phyloP scores from a whole-genome alignment of 176 grass and related monocot genomes.

The Oryza punctata region DNA sequence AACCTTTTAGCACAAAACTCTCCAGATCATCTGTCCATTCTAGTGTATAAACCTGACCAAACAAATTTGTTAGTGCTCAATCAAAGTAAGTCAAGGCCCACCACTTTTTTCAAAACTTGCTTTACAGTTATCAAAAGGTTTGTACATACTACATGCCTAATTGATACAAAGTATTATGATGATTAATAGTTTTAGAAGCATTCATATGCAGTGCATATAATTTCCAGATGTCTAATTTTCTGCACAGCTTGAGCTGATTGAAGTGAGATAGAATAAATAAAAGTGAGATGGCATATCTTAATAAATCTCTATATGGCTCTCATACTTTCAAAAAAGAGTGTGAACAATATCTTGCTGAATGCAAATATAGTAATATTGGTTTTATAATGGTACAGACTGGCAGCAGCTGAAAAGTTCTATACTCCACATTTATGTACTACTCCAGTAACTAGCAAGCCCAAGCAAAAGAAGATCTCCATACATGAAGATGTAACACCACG shows the following conservation, averaged over 20 bases:
- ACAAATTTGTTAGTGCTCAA: neutral
- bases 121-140: no score
- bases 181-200: neutral
- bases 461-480: slow-evolving; percentile 7
- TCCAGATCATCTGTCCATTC: slow-evolving; percentile 92
- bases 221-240: neutral
- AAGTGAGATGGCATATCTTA: neutral
- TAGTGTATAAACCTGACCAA: slow-evolving; percentile 59
- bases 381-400: neutral
- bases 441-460: neutral
- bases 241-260: neutral
- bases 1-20: no score
- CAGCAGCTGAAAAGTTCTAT: neutral
- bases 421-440: neutral
- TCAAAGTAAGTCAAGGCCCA: neutral
- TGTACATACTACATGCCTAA: neutral
- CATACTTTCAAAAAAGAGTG: neutral
- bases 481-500: neutral
- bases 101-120: neutral
- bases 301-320: neutral
- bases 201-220: neutral
- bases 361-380: neutral
- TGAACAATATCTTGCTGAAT: neutral
- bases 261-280: no score
- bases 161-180: neutral